A percentile compares a stretch with the other conserved stretches of the same genome.
Conservation (phyloP, 306 rosid species). For the Quercus bicolor region DNA sequence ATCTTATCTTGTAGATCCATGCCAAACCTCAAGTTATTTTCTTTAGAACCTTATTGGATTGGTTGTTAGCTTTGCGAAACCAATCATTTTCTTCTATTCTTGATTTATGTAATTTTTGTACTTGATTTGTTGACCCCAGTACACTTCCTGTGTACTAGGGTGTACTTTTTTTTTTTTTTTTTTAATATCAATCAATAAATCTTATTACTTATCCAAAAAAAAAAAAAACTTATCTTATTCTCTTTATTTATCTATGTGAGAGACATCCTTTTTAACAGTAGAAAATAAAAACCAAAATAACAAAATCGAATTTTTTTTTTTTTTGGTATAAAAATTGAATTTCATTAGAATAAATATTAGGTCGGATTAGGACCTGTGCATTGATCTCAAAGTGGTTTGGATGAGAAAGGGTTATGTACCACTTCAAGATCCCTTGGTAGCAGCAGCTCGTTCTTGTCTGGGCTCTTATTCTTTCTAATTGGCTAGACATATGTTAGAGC, state of each 20-base stretch:
- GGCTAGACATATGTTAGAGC: background rate
- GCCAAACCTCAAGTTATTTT: no score
- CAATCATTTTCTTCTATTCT: no score
- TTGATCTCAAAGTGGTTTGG: background rate
- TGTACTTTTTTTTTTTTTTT: no score
- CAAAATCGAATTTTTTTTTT: background rate
- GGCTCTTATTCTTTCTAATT: background rate
- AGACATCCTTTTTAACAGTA: background rate
- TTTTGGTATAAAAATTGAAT: background rate
- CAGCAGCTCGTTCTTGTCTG: background rate
- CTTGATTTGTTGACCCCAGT: no score
- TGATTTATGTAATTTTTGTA: no score
- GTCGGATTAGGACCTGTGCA: background rate
- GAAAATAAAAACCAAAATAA: background rate
- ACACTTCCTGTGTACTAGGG: no score
- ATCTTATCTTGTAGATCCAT: no score
- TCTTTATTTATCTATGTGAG: background rate
- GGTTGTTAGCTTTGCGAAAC: no score
- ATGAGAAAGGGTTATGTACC: background rate
- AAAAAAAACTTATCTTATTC: background rate
- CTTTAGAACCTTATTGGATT: no score
- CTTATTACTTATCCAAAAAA: no score
- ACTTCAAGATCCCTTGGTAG: background rate
- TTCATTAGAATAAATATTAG: no score
- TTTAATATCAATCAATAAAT: no score